These are phyloP conservation scores for Cynara cardunculus DNA, from an alignment of 129 eudicot genomes.

Conservation along the genomic window DNA sequence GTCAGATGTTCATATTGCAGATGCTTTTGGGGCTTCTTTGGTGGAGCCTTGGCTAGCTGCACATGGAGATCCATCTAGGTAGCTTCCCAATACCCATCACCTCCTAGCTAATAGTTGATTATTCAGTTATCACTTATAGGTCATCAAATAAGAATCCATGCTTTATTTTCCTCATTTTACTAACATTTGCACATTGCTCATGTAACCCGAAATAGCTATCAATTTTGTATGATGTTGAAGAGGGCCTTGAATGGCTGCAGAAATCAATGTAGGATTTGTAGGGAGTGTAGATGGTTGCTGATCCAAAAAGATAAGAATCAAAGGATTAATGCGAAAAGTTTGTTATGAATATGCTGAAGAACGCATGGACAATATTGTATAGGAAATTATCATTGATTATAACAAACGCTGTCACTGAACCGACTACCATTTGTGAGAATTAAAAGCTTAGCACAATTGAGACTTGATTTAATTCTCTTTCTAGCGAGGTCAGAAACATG, in stretches of 20 bases:
- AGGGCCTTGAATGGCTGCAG: not conserved
- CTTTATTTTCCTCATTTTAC: not conserved
- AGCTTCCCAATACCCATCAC: not conserved
- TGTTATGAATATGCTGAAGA: conserved; percentile 7
- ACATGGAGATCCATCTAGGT: conserved; percentile 97
- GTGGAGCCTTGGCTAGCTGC: conserved; percentile 99
- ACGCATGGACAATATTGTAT: not conserved
- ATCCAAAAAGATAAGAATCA: not conserved
- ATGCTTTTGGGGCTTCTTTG: conserved; percentile 95
- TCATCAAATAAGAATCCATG: not conserved
- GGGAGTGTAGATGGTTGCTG: conserved; percentile 6
- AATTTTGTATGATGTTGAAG: not conserved
- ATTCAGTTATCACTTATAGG: not conserved
- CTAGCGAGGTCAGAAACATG: not conserved
- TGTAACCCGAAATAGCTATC: not conserved
- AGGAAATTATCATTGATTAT: not conserved
- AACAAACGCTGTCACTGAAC: not conserved
- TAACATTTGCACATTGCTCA: not conserved
- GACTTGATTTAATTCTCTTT: not conserved
- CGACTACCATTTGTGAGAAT: not conserved
- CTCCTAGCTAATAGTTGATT: not conserved
- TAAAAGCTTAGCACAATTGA: not conserved
- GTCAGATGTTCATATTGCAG: conserved; percentile 67
- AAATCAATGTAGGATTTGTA: not conserved
- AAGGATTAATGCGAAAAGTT: not conserved